Conservation (phyloP, 1,284 basidiomycete species). For the Rhizoctonia solani region DNA sequence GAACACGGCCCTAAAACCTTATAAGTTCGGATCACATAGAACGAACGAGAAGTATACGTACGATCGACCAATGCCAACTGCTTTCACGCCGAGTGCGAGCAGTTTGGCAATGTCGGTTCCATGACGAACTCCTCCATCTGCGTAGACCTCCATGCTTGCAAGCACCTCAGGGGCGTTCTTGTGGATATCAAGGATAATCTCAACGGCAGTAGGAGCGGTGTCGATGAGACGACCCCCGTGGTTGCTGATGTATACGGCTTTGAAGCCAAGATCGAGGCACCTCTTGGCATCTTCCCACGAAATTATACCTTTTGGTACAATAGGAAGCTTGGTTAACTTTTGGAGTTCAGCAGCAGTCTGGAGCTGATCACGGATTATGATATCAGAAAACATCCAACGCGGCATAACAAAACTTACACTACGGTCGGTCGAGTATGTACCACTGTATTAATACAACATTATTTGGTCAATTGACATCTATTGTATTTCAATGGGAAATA, state of each 20-base stretch:
- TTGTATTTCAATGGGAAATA: not conserved
- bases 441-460: not conserved
- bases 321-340: not conserved
- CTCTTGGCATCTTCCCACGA: slow-evolving; percentile 45
- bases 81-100: slow-evolving; percentile 43
- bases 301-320: slow-evolving; percentile 43
- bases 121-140: too few species aligned
- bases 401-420: not conserved
- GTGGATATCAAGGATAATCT: slow-evolving; percentile 46
- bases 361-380: not conserved
- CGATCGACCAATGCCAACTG: slow-evolving; percentile 43
- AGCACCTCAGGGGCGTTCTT: slow-evolving; percentile 44
- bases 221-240: slow-evolving; percentile 49
- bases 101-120: slow-evolving; percentile 43
- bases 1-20: slow-evolving; percentile 39
- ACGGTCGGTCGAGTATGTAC: slow-evolving; percentile 10
- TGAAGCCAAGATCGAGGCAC: slow-evolving; percentile 47
- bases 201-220: slow-evolving; percentile 45
- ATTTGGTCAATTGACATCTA: not conserved
- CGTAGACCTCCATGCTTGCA: slow-evolving; percentile 45
- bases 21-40: not conserved
- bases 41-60: not conserved
- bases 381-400: not conserved
- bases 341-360: not conserved
- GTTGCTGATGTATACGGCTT: slow-evolving; percentile 47